Conservation (phyloP, 345 rosid genomes). For the Eucalyptus fibrosa region DNA sequence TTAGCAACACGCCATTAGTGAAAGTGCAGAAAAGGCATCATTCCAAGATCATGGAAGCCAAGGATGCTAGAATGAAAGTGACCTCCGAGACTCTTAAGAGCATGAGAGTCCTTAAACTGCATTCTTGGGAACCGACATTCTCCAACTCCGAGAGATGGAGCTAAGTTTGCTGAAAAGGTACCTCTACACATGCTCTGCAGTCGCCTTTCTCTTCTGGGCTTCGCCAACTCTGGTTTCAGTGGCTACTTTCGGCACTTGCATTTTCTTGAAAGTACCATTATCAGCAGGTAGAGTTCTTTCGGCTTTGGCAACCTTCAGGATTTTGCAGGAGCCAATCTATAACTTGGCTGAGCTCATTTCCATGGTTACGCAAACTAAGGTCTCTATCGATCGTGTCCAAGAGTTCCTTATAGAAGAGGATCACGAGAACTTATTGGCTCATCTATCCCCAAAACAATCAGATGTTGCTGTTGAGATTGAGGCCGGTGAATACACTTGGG, state of each 20-base stretch:
- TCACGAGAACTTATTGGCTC: conserved; percentile 7
- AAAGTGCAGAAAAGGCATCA: conserved; percentile 37
- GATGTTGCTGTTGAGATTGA: conserved; percentile 22
- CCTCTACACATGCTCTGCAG: conserved; percentile 44
- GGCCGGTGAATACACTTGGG: conserved; percentile 47
- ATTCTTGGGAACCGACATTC: not conserved
- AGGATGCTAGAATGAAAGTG: not conserved
- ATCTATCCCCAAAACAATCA: not conserved
- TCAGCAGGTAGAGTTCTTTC: conserved; percentile 47
- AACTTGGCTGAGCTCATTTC: conserved; percentile 58
- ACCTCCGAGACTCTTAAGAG: conserved; percentile 1
- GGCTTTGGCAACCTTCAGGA: conserved; percentile 48
- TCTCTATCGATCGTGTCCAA: conserved; percentile 28
- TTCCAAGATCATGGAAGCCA: conserved; percentile 38
- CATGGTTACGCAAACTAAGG: conserved; percentile 44
- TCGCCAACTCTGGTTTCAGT: conserved; percentile 55
- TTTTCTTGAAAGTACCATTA: conserved; percentile 19
- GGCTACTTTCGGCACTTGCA: conserved; percentile 40
- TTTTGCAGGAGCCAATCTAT: conserved; percentile 58
- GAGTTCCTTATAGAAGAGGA: conserved; percentile 30
- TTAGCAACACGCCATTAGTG: conserved; percentile 52
- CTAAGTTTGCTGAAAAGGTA: conserved; percentile 26
- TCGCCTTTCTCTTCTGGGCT: conserved; percentile 61
- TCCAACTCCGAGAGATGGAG: conserved; percentile 19
- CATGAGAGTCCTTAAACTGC: conserved; percentile 1